Conservation (phyloP, 2,329 filamentous ascomycete genomes). For the Zasmidium angulare region DNA sequence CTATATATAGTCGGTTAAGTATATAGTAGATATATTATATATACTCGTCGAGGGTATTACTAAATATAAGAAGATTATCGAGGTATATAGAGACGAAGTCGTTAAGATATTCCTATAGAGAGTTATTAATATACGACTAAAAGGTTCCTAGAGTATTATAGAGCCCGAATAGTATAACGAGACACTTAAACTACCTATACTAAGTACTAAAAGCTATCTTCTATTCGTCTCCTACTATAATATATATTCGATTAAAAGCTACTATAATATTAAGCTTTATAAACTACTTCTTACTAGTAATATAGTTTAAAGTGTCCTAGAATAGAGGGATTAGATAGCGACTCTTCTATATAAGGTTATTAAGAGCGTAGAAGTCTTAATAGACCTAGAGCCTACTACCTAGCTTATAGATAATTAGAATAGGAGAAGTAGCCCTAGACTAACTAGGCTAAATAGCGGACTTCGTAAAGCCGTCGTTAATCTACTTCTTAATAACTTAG, state of each 20-base stretch:
- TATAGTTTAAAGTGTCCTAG: conserved; percentile 23
- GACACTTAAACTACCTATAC: conserved; percentile 13
- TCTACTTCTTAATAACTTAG: conserved; percentile 12
- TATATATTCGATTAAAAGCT: no score
- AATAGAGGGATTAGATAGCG: conserved; percentile 29
- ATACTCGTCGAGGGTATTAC: conserved; percentile 7
- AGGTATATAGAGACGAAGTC: conserved; percentile 5
- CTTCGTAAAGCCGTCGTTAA: no score
- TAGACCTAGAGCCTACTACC: conserved; percentile 9
- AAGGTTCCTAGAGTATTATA: no score
- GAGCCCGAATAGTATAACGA: no score
- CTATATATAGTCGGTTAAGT: conserved; percentile 10
- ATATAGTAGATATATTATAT: conserved; percentile 23
- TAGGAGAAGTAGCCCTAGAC: no score
- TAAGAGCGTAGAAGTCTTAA: background rate
- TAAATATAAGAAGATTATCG: conserved; percentile 12
- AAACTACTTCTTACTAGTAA: conserved; percentile 22
- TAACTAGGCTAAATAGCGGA: no score
- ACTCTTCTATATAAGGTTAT: background rate
- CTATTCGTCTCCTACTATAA: conserved; percentile 5
- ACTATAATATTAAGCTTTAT: conserved; percentile 6
- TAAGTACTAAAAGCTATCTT: conserved; percentile 12
- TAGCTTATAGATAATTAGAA: conserved; percentile 9
- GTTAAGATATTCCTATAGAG: conserved; percentile 15
- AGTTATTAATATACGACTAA: no score